Evolutionary conservation across 176 grass and related monocot species (phyloP).

Genomic region (Stipa capillata): DNA sequence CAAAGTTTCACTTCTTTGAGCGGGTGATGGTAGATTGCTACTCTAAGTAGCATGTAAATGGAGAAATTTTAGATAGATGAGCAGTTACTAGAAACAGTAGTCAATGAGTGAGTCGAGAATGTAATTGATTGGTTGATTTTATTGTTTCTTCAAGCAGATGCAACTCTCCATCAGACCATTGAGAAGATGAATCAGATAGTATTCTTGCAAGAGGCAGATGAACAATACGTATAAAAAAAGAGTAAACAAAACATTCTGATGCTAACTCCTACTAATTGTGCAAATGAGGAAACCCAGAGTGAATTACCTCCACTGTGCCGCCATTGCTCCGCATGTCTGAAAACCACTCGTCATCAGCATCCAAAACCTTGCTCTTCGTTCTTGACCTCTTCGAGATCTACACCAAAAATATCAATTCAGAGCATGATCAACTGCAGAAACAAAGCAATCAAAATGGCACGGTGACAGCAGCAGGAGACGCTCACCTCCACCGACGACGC

Average conservation of each 20-base stretch:
- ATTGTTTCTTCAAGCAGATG: neutral
- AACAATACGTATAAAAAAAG: neutral
- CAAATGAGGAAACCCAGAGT: neutral
- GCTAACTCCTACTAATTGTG: neutral
- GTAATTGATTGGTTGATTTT: neutral
- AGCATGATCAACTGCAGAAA: neutral
- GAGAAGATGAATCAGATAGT: neutral
- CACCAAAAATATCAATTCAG: neutral
- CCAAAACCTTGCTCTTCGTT: constrained; percentile 10
- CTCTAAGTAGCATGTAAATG: neutral
- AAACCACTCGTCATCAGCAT: constrained; percentile 19
- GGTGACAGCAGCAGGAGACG: neutral
- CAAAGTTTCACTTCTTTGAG: neutral
- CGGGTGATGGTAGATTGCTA: neutral
- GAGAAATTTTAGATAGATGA: neutral
- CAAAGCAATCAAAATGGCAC: neutral
- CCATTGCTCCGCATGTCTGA: constrained; percentile 13
- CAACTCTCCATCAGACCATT: neutral
- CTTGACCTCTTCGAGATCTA: constrained; percentile 28
- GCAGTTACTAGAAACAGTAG: neutral
- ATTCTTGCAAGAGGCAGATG: neutral
- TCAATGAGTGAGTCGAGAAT: neutral
- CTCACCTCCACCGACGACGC: constrained; percentile 36
- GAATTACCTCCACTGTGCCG: constrained; percentile 31
- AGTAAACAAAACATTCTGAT: neutral